Conservation (phyloP, 176 grass and related monocot genomes). For the Triticum monococcum region DNA sequence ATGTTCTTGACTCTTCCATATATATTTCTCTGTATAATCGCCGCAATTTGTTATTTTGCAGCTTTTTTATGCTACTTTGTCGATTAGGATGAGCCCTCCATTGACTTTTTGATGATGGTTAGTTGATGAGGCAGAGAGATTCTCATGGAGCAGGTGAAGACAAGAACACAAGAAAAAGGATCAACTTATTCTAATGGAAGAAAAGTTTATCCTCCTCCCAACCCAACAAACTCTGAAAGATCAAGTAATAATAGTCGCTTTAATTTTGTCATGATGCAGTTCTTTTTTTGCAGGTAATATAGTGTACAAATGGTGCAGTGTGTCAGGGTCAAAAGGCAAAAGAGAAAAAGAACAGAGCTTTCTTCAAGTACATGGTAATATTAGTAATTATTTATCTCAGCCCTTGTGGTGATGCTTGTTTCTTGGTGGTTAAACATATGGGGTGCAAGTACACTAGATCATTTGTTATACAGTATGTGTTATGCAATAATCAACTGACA, state of each 20-base stretch:
- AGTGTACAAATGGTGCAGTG: neutral
- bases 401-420: neutral
- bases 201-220: slow-evolving; percentile 4
- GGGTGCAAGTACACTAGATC: slow-evolving; percentile 10
- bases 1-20: neutral
- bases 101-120: slow-evolving; percentile 13
- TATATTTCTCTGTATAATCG: neutral
- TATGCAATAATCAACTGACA: neutral
- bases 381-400: neutral
- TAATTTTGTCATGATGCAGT: slow-evolving; percentile 38
- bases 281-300: neutral
- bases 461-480: neutral
- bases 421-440: neutral
- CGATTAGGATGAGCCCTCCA: neutral
- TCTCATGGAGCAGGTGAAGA: slow-evolving; percentile 25
- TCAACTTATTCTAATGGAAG: neutral
- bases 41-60: neutral
- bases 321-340: neutral
- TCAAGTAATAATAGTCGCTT: neutral
- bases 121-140: slow-evolving; percentile 23
- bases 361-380: neutral
- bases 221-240: slow-evolving; percentile 14
- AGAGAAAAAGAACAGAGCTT: neutral
- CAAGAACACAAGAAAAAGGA: neutral
- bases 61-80: neutral